Evolutionary conservation across 2,329 filamentous ascomycete species (phyloP), one percentile per base, ranked within the genome.

Genomic region (Alternaria rosae): DNA sequence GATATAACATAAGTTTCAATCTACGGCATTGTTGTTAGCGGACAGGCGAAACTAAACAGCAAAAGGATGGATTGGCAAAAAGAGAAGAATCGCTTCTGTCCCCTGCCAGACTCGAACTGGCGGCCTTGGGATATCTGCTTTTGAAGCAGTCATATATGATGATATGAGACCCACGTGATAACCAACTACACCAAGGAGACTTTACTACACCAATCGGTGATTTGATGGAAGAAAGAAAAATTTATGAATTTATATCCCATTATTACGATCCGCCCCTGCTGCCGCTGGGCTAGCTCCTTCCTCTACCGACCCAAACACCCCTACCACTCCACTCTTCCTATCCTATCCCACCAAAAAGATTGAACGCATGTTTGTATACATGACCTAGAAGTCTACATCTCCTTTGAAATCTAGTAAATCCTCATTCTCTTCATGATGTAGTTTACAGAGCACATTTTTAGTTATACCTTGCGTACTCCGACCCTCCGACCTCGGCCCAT

Each of bases 161-260:
- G 56, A 67, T 72, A 72, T 72, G 70, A 72, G 70, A 72, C 70
- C 70, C 68, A 72, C 70, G 70, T 72, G 70, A 72, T 72, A 72
- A 72, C 70, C 70, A 65, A 70, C 70, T 72, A 72, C 70, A 72
- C 70, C 70, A 72, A 70, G 64, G 70, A 70, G 69, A 67, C 68
- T 51, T 50, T n/a, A n/a, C n/a, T n/a, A n/a, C n/a, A n/a, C n/a
- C n/a, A n/a, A n/a, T n/a, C n/a, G n/a, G n/a, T n/a, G n/a, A 48
- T 25, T n/a, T 45, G 26, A 20, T 15, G 44, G 44, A 50, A 59
- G 42, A n/a, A n/a, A n/a, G n/a, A n/a, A n/a, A n/a, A n/a, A n/a
- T n/a, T n/a, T n/a, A n/a, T n/a, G n/a, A n/a, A n/a, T n/a, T n/a
- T n/a, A n/a, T n/a, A n/a, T n/a, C n/a, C n/a, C n/a, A n/a, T n/a